Conservation (phyloP, 306 rosid genomes). For the Cicer judaicum region DNA sequence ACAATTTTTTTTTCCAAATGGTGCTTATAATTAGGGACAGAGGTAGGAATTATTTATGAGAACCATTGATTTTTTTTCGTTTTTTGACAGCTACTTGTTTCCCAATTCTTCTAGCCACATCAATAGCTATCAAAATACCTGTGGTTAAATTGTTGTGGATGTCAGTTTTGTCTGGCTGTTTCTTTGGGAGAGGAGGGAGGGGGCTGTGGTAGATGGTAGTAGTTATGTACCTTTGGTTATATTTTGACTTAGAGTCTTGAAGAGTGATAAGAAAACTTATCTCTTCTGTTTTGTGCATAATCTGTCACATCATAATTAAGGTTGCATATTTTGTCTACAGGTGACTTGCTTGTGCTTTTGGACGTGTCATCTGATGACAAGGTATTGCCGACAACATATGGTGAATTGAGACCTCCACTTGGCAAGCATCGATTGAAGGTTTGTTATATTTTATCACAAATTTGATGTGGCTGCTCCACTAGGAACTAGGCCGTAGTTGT, state of each 20-base stretch:
- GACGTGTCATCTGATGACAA: conserved; percentile 74
- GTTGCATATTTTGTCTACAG: conserved; percentile 54
- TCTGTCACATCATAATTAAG: conserved; percentile 30
- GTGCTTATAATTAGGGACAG: no score
- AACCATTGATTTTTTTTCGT: background rate
- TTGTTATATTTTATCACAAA: conserved; percentile 37
- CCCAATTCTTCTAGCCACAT: conserved; percentile 1
- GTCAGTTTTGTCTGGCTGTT: background rate
- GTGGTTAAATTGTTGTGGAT: conserved; percentile 22
- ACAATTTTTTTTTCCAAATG: no score
- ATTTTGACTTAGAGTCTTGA: conserved; percentile 5
- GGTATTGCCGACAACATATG: conserved; percentile 83
- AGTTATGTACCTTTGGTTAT: background rate
- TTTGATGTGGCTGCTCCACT: conserved; percentile 19
- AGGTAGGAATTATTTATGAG: background rate
- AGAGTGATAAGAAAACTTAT: conserved; percentile 6
- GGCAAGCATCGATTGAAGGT: conserved; percentile 97
- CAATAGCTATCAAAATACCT: conserved; percentile 4
- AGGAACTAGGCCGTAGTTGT: conserved; percentile 13
- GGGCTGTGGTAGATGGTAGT: background rate
- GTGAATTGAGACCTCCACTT: conserved; percentile 97
- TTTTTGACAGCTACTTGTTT: conserved; percentile 1
- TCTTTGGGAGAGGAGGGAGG: background rate
- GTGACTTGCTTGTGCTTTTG: conserved; percentile 76
- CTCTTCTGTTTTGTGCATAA: conserved; percentile 4